Evolutionary conservation across 2,329 filamentous ascomycete species (phyloP).

Genomic region (Triangularia verruculosa): DNA sequence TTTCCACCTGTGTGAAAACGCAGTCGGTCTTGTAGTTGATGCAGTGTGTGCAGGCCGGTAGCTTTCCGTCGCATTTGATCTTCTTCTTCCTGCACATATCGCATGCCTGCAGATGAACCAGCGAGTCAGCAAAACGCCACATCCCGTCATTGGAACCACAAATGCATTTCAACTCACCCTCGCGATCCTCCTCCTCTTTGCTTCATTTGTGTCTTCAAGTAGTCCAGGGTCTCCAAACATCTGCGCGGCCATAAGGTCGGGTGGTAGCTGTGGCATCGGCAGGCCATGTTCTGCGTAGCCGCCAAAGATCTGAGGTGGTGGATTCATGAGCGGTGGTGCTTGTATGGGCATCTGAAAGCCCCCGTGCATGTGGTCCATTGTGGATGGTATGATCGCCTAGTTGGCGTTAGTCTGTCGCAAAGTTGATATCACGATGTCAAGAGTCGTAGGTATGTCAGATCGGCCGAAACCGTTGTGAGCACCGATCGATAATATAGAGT

Average conservation of each 20-base stretch:
- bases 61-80: conserved; percentile 96
- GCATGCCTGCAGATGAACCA: conserved; percentile 61
- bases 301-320: conserved; percentile 68
- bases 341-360: conserved; percentile 58
- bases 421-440: not conserved
- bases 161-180: conserved; percentile 55
- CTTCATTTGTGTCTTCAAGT: conserved; percentile 69
- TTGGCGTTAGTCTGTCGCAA: not conserved
- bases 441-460: not conserved
- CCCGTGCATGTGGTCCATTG: conserved; percentile 49
- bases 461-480: not conserved
- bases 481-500: conserved; percentile 6
- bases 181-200: conserved; percentile 85
- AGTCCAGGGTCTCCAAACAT: conserved; percentile 59
- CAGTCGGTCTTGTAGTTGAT: conserved; percentile 98
- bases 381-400: conserved; percentile 13
- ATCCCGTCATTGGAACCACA: not conserved
- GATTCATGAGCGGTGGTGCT: conserved; percentile 60
- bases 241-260: conserved; percentile 54
- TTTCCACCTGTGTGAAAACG: conserved; percentile 96
- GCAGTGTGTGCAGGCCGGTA: conserved; percentile 92
- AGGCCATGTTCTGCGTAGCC: conserved; percentile 59
- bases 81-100: conserved; percentile 97
- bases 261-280: conserved; percentile 52
- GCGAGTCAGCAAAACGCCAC: conserved; percentile 17